A percentile compares a stretch with the other conserved stretches of the same genome.
phyloP scores from a whole-genome alignment of 352 stramenopile species.

The Globisporangium apiculatum region DNA sequence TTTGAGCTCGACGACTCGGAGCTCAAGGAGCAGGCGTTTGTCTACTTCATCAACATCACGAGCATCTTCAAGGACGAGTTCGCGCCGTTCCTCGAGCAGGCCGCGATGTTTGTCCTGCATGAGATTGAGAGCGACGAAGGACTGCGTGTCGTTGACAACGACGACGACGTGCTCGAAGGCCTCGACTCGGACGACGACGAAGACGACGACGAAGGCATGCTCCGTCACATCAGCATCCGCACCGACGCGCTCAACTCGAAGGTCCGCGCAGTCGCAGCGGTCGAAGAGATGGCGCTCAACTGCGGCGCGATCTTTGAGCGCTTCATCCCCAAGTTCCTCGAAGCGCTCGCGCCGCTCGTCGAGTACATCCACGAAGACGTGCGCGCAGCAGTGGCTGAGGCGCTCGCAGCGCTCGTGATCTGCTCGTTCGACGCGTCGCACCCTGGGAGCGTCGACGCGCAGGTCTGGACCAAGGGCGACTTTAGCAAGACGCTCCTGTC shows the following conservation, averaged over 20 bases:
- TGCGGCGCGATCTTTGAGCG: conserved; percentile 71
- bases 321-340: conserved; percentile 80
- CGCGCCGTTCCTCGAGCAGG: conserved; percentile 85
- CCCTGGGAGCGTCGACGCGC: conserved; percentile 64
- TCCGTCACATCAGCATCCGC: conserved; percentile 82
- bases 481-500: conserved; percentile 74
- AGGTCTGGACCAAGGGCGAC: conserved; percentile 83
- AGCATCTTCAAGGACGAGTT: conserved; percentile 98
- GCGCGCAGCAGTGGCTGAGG: conserved; percentile 70
- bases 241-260: conserved; percentile 84
- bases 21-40: conserved; percentile 97
- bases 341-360: conserved; percentile 66
- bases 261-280: conserved; percentile 67
- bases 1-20: conserved; percentile 93
- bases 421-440: conserved; percentile 82
- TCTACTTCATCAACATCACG: conserved; percentile 97
- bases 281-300: conserved; percentile 84
- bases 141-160: conserved; percentile 62
- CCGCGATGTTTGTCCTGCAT: conserved; percentile 59
- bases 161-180: conserved; percentile 62
- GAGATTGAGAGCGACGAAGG: conserved; percentile 74
- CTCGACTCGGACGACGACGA: conserved; percentile 77
- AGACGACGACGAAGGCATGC: conserved; percentile 56
- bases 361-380: conserved; percentile 88
- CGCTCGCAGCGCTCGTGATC: conserved; percentile 71